Conservation (phyloP, 352 stramenopile species). For the Pythium scleroteichum region DNA sequence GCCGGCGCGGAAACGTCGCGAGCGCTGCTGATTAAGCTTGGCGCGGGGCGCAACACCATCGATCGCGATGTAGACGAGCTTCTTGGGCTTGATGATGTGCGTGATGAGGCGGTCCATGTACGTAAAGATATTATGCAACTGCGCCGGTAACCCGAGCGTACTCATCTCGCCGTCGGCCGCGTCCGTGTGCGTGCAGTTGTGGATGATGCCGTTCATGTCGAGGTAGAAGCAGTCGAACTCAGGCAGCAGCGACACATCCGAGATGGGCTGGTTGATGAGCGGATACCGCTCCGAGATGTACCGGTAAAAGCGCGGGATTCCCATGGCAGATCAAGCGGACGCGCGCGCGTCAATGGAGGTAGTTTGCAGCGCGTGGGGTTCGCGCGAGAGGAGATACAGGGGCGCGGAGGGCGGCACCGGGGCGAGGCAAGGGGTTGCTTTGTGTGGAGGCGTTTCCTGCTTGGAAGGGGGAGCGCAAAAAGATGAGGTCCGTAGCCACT, state of each 20-base stretch:
- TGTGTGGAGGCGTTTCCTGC: not conserved
- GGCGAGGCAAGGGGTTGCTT: no score
- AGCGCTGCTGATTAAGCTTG: conserved; percentile 99
- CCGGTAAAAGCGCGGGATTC: conserved; percentile 93
- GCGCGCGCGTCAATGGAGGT: no score
- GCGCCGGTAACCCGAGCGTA: conserved; percentile 91
- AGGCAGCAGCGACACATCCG: conserved; percentile 95
- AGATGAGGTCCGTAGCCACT: not conserved
- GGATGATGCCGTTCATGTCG: conserved; percentile 99
- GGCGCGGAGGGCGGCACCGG: not conserved
- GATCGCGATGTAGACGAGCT: conserved; percentile 98
- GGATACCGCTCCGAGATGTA: conserved; percentile 96
- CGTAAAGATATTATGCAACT: conserved; percentile 92
- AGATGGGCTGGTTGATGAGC: conserved; percentile 98
- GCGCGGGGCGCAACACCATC: conserved; percentile 98
- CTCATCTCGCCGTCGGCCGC: conserved; percentile 89
- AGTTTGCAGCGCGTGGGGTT: no score
- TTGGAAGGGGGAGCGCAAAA: not conserved
- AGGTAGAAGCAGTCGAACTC: conserved; percentile 99
- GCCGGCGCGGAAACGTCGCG: conserved; percentile 91
- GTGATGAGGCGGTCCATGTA: conserved; percentile 96
- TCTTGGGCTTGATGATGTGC: conserved; percentile 95
- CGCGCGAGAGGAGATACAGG: not conserved
- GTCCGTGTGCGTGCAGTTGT: conserved; percentile 98
- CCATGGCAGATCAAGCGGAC: conserved; percentile 50